Conservation (phyloP, 495 filamentous ascomycete genomes). For the Terfezia claveryi region DNA sequence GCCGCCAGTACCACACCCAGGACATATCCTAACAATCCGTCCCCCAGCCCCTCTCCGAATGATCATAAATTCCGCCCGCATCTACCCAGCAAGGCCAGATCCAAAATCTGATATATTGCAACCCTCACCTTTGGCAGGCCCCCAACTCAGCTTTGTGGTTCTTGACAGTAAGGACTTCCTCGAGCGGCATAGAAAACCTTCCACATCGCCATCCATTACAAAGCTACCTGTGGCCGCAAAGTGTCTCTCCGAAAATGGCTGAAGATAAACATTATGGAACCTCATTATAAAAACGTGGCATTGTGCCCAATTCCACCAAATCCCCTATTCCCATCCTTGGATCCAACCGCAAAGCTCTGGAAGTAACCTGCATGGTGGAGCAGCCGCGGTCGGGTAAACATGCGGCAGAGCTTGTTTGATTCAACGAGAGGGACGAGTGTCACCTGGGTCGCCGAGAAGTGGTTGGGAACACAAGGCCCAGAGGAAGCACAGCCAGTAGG, state of each 20-base stretch:
- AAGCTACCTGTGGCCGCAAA: conserved; percentile 22
- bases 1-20: too few species aligned
- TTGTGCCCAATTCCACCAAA: conserved; percentile 26
- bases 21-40: conserved; percentile 25
- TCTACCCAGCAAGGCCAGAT: conserved; percentile 23
- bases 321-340: conserved; percentile 4
- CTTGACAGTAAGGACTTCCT: conserved; percentile 1
- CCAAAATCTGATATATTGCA: not conserved
- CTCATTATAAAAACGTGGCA: conserved; percentile 34
- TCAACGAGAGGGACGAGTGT: conserved; percentile 5
- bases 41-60: conserved; percentile 37
- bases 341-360: conserved; percentile 1
- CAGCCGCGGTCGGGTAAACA: conserved; percentile 1
- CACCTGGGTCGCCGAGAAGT: not conserved
- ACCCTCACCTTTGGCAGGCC: conserved; percentile 2
- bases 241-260: conserved; percentile 4
- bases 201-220: conserved; percentile 27
- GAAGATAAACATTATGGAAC: conserved; percentile 28
- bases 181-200: conserved; percentile 25
- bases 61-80: conserved; percentile 26
- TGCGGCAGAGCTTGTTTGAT: conserved; percentile 8
- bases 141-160: conserved; percentile 1
- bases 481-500: not conserved
- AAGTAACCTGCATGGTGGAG: conserved; percentile 2
- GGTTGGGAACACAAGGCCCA: not conserved